Evolutionary conservation across 2,329 filamentous ascomycete species (phyloP).

Genomic region (Periconia macrospinosa): DNA sequence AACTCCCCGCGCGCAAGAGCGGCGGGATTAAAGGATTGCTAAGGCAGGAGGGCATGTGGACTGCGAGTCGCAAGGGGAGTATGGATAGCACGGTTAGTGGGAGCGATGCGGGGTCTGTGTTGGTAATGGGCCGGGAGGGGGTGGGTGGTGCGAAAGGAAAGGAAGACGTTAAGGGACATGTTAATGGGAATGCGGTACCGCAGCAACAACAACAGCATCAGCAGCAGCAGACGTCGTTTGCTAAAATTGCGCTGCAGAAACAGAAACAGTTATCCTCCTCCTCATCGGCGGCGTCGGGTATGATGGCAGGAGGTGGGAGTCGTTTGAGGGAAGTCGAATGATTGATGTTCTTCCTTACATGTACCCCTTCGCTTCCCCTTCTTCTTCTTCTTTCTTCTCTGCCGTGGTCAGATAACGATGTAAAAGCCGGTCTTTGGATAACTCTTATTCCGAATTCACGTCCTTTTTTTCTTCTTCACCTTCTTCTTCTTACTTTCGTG

Average conservation of each 20-base stretch:
- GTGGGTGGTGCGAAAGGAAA: neutral
- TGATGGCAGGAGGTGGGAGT: neutral
- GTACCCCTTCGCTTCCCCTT: too few relatives aligned
- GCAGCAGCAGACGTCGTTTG: neutral
- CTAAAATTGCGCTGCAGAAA: neutral
- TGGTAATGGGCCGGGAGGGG: too few relatives aligned
- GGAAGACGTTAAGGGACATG: neutral
- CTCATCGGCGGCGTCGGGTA: too few relatives aligned
- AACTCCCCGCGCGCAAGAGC: constrained; percentile 52
- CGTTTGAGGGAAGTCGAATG: constrained; percentile 6
- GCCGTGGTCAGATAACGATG: too few relatives aligned
- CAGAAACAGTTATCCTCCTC: neutral
- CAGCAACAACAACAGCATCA: too few relatives aligned
- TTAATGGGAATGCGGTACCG: neutral
- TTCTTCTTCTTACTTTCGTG: too few relatives aligned
- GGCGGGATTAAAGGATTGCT: constrained; percentile 41
- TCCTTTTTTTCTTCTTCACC: too few relatives aligned
- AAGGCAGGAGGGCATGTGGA: constrained; percentile 24
- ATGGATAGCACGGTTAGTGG: constrained; percentile 34
- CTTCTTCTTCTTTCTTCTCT: too few relatives aligned
- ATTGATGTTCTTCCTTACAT: too few relatives aligned
- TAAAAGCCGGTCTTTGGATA: too few relatives aligned
- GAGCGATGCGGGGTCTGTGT: constrained; percentile 18
- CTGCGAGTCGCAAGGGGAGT: constrained; percentile 29
- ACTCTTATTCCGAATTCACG: too few relatives aligned